Evolutionary conservation across 441 rosid species (phyloP).

Genomic region (Euphorbia schlechtendalii): DNA sequence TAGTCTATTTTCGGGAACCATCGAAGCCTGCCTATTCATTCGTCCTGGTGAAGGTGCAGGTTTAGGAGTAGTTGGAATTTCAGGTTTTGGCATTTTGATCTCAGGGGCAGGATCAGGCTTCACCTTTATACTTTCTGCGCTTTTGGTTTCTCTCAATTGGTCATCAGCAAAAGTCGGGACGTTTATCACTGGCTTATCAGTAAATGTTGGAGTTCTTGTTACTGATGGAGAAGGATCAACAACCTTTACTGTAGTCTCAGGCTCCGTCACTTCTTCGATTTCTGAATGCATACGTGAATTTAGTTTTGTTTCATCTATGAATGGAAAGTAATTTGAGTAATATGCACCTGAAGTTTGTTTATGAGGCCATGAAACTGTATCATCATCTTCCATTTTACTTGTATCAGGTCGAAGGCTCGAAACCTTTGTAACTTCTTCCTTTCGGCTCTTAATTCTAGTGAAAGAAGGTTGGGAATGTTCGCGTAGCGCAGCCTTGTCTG

Average conservation of each 20-base stretch:
- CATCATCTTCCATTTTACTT: not conserved
- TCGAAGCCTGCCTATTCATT: constrained; percentile 18
- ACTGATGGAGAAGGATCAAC: constrained; percentile 21
- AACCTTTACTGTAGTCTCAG: constrained; percentile 12
- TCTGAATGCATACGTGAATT: constrained; percentile 21
- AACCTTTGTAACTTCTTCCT: constrained; percentile 19
- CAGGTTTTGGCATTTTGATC: constrained; percentile 21
- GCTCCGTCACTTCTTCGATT: too few species aligned
- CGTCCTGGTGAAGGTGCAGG: constrained; percentile 15
- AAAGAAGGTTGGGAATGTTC: constrained; percentile 16
- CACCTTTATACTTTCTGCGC: too few species aligned
- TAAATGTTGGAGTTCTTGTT: constrained; percentile 20
- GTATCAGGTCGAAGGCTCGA: constrained; percentile 23
- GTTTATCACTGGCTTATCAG: constrained; percentile 21
- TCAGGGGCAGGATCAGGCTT: constrained; percentile 24
- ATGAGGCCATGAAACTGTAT: not conserved
- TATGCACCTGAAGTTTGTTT: not conserved
- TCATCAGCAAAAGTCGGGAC: constrained; percentile 13
- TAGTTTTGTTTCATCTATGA: too few species aligned
- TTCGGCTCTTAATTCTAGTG: constrained; percentile 32
- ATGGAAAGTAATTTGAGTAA: not conserved
- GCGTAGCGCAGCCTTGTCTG: constrained; percentile 19
- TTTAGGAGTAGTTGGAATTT: constrained; percentile 11
- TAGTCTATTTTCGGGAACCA: constrained; percentile 12
- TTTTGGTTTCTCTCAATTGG: not conserved